phyloP scores from a whole-genome alignment of 2,329 filamentous ascomycete genomes.

The Lomentospora prolificans region DNA sequence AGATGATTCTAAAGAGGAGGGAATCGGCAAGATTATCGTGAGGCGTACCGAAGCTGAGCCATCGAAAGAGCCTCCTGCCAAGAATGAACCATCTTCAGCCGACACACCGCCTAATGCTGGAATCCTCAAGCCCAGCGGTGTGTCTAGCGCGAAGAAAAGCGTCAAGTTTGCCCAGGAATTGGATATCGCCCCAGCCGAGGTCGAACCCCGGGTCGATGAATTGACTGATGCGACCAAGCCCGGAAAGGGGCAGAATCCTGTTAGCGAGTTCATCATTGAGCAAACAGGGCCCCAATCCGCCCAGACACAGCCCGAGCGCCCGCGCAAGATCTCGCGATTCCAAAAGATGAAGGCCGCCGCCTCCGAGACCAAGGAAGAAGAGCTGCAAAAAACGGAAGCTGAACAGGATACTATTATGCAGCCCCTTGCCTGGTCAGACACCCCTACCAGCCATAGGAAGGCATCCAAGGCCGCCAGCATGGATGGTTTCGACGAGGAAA shows the following conservation, averaged over 20 bases:
- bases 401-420: not conserved
- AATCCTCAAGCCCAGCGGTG: slow-evolving; percentile 11
- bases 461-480: slow-evolving; percentile 21
- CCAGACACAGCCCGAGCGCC: slow-evolving; percentile 4
- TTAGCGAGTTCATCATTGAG: slow-evolving; percentile 44
- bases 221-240: too few species aligned
- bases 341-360: slow-evolving; percentile 5
- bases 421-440: slow-evolving; percentile 14
- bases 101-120: slow-evolving; percentile 5
- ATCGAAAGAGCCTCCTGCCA: slow-evolving; percentile 6
- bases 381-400: slow-evolving; percentile 19
- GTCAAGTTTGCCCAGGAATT: slow-evolving; percentile 72
- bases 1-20: slow-evolving; percentile 32
- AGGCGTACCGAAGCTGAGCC: slow-evolving; percentile 16
- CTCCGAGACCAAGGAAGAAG: not conserved
- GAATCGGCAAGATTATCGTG: slow-evolving; percentile 48
- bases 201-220: slow-evolving; percentile 7
- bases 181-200: slow-evolving; percentile 51
- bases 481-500: slow-evolving; percentile 61
- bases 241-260: slow-evolving; percentile 17
- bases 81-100: not conserved
- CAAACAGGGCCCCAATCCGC: slow-evolving; percentile 19
- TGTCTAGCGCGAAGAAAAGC: slow-evolving; percentile 46
- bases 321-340: slow-evolving; percentile 6
- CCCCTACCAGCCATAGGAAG: slow-evolving; percentile 14